Evolutionary conservation across 1,284 basidiomycete species (phyloP).

Genomic region (Cutaneotrichosporon spelunceum): DNA sequence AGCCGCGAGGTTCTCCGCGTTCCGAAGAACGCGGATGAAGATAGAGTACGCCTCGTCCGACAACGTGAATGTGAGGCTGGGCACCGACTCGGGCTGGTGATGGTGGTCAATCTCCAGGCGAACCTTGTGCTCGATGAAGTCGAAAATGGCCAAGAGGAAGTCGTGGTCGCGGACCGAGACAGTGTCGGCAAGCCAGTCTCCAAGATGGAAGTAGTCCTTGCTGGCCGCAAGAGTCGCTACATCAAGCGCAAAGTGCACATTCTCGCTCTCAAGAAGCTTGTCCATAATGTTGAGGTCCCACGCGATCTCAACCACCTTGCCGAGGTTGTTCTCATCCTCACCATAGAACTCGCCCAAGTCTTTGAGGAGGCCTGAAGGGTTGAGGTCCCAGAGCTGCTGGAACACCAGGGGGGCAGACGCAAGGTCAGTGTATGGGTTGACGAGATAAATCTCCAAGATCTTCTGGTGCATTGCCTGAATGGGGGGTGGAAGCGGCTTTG

Average conservation of each 20-base stretch:
- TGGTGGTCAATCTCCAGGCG: conserved; percentile 77
- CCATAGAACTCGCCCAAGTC: conserved; percentile 88
- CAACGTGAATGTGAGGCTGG: conserved; percentile 50
- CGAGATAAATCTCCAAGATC: conserved; percentile 82
- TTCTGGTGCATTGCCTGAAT: conserved; percentile 81
- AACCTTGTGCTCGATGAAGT: conserved; percentile 87
- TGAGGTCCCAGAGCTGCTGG: conserved; percentile 89
- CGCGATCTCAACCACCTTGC: conserved; percentile 89
- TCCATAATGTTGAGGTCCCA: conserved; percentile 92
- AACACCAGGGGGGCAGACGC: conserved; percentile 95
- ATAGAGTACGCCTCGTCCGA: conserved; percentile 74
- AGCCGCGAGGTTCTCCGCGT: conserved; percentile 52
- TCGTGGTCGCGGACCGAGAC: conserved; percentile 74
- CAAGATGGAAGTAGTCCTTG: conserved; percentile 88
- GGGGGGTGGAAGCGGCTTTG: conserved; percentile 81
- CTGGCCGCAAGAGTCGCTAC: conserved; percentile 89
- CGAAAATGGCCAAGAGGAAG: conserved; percentile 80
- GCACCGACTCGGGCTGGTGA: conserved; percentile 61
- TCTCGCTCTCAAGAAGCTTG: conserved; percentile 77
- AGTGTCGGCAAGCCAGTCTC: conserved; percentile 91
- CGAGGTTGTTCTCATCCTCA: conserved; percentile 89
- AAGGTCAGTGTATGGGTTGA: conserved; percentile 61
- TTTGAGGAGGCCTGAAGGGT: conserved; percentile 76
- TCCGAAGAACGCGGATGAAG: conserved; percentile 80
- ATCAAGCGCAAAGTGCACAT: conserved; percentile 84